Base-by-base conservation (phyloP, 1,284 basidiomycete species). In the Boletus mariae region DNA sequence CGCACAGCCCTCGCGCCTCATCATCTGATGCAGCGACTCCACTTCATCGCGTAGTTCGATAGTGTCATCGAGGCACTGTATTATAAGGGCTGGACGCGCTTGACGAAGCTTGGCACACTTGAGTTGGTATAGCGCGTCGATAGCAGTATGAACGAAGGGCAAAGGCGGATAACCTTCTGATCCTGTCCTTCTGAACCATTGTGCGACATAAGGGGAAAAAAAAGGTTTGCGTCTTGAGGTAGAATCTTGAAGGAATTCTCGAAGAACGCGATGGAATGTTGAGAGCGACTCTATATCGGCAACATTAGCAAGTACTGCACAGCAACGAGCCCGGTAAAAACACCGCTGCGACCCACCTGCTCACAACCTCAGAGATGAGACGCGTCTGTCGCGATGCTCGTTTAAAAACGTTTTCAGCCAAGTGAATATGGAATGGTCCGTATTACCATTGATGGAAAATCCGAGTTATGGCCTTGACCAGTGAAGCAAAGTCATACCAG, bases 401-500 rank as follows among this genome's bases (percentile, higher is more conserved):
- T 52, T 58, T 59, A 56, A 65, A 60, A 67, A 51, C 43, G 32
- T 57, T 64, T 59, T 52, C 54, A 54, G 52, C 48, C 15, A 28
- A 44, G 56, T 32, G 45, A 40, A 45, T 47, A 54, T 52, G 55
- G 56, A 40, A 56, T 47, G 47, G 49, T 53, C 54, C 51, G 46
- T 51, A 53, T 56, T 54, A 49, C 54, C 48, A 54, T 54, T 61
- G 61, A 56, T 52, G 75, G 67, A 71, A 54, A 58, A 53, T 53
- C 38, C 47, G 68, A 73, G 52, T 71, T 69, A 42, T 57, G 58
- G 11, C 72, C 66, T 58, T 68, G 72, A 17, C 70, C 70, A 46
- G 74, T 68, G 35, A 63, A 59, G 54, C 69, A 62, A 45, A 72
- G 67, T 54, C 71, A 67, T 41, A 73, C 60, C 52, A 75, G 64